These are phyloP conservation scores for Proliferodiscus dingleyae DNA, from an alignment of 2,329 filamentous ascomycete species.

Conservation along the genomic window DNA sequence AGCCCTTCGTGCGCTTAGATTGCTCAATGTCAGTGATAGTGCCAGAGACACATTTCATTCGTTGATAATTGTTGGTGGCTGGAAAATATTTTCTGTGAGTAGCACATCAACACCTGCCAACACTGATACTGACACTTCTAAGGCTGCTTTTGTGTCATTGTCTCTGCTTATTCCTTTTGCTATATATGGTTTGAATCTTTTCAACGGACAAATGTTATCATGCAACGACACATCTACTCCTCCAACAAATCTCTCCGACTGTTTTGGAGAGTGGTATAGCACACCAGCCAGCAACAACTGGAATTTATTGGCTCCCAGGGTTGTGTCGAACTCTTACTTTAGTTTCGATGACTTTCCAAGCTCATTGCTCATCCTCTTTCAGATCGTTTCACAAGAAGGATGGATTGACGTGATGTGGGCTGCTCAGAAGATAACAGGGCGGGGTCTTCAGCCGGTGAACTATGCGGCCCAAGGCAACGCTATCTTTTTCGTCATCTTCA, in stretches of 20 bases:
- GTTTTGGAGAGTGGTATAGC: slow-evolving; percentile 77
- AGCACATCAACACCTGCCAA: not conserved
- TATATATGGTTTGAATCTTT: slow-evolving; percentile 90
- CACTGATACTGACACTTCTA: slow-evolving; percentile 7
- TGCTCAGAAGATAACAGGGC: slow-evolving; percentile 75
- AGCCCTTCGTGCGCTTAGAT: slow-evolving; percentile 80
- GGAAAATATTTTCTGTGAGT: slow-evolving; percentile 67
- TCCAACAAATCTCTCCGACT: slow-evolving; percentile 61
- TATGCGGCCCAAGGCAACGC: slow-evolving; percentile 77
- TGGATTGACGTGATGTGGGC: slow-evolving; percentile 92
- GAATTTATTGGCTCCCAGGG: slow-evolving; percentile 77
- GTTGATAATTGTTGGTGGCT: slow-evolving; percentile 86
- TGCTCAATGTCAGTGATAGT: slow-evolving; percentile 94
- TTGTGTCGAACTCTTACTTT: slow-evolving; percentile 76
- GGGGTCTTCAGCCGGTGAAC: slow-evolving; percentile 65
- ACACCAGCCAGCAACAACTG: slow-evolving; percentile 70
- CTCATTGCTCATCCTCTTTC: slow-evolving; percentile 92
- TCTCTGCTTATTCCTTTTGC: slow-evolving; percentile 94
- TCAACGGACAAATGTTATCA: slow-evolving; percentile 70
- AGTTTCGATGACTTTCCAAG: slow-evolving; percentile 94
- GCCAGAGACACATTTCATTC: slow-evolving; percentile 96
- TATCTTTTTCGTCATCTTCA: slow-evolving; percentile 93
- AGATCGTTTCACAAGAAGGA: slow-evolving; percentile 97
- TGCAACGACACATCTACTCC: slow-evolving; percentile 69
- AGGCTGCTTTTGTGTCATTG: slow-evolving; percentile 81